Conservation (phyloP, 371 early-diverging fungal genomes). For the Dinochytrium kinnereticum region DNA sequence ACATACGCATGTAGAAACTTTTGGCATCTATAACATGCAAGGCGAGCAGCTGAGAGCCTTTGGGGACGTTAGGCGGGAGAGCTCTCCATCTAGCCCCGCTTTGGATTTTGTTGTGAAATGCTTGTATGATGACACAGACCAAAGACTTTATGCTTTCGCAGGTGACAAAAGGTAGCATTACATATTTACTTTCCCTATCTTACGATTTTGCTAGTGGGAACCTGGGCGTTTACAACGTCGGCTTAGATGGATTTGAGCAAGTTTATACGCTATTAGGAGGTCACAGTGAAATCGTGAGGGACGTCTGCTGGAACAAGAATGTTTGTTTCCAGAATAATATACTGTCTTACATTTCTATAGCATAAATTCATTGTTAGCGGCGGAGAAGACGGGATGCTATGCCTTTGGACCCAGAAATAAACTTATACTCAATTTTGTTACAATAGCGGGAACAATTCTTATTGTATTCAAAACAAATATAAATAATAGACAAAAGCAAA, state of each 20-base stretch:
- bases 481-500: too few relatives aligned
- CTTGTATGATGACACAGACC: constrained; percentile 67
- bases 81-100: constrained; percentile 44
- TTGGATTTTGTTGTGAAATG: constrained; percentile 88
- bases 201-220: constrained; percentile 35
- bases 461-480: background rate
- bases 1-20: constrained; percentile 87
- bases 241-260: constrained; percentile 39
- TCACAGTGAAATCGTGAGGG: constrained; percentile 53
- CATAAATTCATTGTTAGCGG: constrained; percentile 25
- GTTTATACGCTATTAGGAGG: constrained; percentile 52
- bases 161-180: constrained; percentile 75
- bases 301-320: constrained; percentile 41
- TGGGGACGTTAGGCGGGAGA: constrained; percentile 74
- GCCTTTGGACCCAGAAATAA: constrained; percentile 22
- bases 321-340: background rate
- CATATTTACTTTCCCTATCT: background rate
- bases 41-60: constrained; percentile 70
- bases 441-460: too few relatives aligned
- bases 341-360: constrained; percentile 12
- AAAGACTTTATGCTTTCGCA: constrained; percentile 78
- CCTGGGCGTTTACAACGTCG: constrained; percentile 49
- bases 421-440: background rate
- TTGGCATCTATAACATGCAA: constrained; percentile 64
- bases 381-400: constrained; percentile 39